Base-by-base conservation (phyloP, 2,329 filamentous ascomycete species). In the Clonostachys rosea region DNA sequence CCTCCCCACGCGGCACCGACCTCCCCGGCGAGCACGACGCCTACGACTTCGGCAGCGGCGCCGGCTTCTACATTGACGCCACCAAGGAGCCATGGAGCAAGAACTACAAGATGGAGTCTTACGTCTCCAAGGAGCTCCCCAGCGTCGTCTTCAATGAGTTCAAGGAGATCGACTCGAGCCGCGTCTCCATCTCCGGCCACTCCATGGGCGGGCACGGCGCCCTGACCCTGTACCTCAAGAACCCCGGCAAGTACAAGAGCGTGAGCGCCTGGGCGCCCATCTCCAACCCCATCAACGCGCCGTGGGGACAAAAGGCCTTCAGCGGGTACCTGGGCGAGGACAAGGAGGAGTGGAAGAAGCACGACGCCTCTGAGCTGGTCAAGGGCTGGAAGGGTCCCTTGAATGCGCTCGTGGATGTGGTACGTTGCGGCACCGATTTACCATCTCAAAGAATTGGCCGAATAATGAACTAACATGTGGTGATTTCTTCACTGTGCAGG, bases 131-230 rank as follows among this genome's bases (percentile, higher is more conserved):
- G 46, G 94, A 99, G 70, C 83, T 99, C n/a, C 92, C 91, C 1
- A 71, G 76, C 14, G 74, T 84, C 2, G 78, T 97, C 20, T 95
- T 91, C 67, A 67, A 68, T 33, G 76, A 80, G 24, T 95, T 91
- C 69, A 74, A 79, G 33, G 76, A 65, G 56, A 74, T 99, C 33
- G 92, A 97, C 65, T 60, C 67, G 1, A 68, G 60, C 30, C 78
- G 86, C 39, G 83, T 96, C 47, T 87, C 85, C 66, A 94, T 99
- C 59, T 89, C 89, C 39, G 94, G 94, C 6, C 94, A 99, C 73
- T 91, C 86, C 59, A 99, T 99, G 94, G 94, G 94, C 55, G 94
- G 94, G 0, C 94, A 99, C 68, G 94, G 94, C 52, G 94, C 94
- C 41, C 74, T 99, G 57, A 96, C 91, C 42, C 71, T 97, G 57